Conservation (phyloP, 768 basidiomycete species). For the Podaxis sp. region DNA sequence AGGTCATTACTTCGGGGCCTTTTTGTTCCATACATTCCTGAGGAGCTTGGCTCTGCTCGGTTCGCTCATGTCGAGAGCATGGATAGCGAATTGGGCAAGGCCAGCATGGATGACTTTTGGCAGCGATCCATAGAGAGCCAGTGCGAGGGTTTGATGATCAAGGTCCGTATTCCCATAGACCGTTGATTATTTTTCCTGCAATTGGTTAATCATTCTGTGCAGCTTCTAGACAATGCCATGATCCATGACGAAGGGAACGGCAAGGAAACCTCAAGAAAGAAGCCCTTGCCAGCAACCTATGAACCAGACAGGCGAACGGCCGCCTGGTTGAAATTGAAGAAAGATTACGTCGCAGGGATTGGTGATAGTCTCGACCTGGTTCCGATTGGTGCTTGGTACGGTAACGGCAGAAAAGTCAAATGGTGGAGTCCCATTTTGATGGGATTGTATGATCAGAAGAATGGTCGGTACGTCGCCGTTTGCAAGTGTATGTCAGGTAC, state of each 20-base stretch:
- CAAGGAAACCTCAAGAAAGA: slow-evolving; percentile 43
- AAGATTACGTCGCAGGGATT: slow-evolving; percentile 81
- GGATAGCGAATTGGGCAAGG: slow-evolving; percentile 61
- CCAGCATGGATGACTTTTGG: slow-evolving; percentile 76
- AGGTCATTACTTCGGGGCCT: slow-evolving; percentile 59
- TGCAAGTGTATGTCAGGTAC: slow-evolving; percentile 90
- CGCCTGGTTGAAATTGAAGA: slow-evolving; percentile 91
- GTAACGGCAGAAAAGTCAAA: slow-evolving; percentile 81
- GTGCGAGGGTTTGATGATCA: slow-evolving; percentile 95
- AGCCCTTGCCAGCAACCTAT: slow-evolving; percentile 81
- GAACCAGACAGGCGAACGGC: slow-evolving; percentile 86
- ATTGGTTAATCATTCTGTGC: background rate
- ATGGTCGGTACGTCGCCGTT: slow-evolving; percentile 67
- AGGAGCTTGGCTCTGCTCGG: slow-evolving; percentile 49
- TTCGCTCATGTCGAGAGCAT: slow-evolving; percentile 76
- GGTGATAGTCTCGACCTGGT: slow-evolving; percentile 77
- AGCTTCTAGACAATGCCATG: slow-evolving; percentile 67
- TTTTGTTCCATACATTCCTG: slow-evolving; percentile 55
- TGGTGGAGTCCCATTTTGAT: slow-evolving; percentile 94
- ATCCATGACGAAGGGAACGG: slow-evolving; percentile 27
- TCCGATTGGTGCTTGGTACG: slow-evolving; percentile 85
- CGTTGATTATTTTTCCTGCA: background rate
- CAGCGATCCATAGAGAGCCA: slow-evolving; percentile 69
- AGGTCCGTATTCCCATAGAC: slow-evolving; percentile 42
- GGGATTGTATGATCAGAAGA: slow-evolving; percentile 67